Evolutionary conservation across 2,329 filamentous ascomycete genomes (phyloP).

Genomic region (Beauveria varroae): DNA sequence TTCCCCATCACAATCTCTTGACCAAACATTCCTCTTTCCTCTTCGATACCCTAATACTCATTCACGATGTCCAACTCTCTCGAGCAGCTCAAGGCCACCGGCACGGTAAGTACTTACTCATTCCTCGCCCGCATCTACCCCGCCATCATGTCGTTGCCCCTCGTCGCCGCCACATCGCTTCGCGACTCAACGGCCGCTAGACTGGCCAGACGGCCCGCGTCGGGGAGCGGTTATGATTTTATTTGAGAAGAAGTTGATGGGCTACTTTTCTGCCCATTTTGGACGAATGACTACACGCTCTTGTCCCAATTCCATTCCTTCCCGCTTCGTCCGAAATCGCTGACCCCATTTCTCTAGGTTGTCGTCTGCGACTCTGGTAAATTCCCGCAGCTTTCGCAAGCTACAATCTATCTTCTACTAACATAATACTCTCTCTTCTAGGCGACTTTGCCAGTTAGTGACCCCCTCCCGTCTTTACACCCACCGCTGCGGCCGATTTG

Average conservation of each 20-base stretch:
- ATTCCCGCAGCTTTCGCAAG: slow-evolving; percentile 27
- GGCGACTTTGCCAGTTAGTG: slow-evolving; percentile 72
- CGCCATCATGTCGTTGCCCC: slow-evolving; percentile 17
- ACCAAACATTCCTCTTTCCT: slow-evolving; percentile 6
- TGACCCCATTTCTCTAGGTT: slow-evolving; percentile 43
- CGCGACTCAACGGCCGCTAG: neutral
- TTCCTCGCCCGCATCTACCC: slow-evolving; percentile 15
- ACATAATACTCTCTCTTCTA: slow-evolving; percentile 30
- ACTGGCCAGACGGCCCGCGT: neutral
- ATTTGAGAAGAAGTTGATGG: neutral
- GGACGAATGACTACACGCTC: neutral
- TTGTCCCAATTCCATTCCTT: neutral
- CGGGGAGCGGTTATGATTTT: neutral
- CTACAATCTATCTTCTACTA: slow-evolving; percentile 15
- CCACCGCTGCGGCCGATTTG: slow-evolving; percentile 8
- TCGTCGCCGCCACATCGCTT: neutral
- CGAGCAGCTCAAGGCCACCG: slow-evolving; percentile 84
- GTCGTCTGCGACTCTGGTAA: slow-evolving; percentile 96
- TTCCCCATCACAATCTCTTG: neutral
- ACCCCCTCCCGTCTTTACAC: slow-evolving; percentile 10
- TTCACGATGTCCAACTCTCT: slow-evolving; percentile 69
- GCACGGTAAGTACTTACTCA: slow-evolving; percentile 61
- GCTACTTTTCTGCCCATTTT: neutral
- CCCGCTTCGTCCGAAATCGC: neutral
- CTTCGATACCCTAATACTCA: neutral